These are phyloP conservation scores for Hydrangea macrophylla DNA, from an alignment of 148 eudicot genomes.

Conservation along the genomic window DNA sequence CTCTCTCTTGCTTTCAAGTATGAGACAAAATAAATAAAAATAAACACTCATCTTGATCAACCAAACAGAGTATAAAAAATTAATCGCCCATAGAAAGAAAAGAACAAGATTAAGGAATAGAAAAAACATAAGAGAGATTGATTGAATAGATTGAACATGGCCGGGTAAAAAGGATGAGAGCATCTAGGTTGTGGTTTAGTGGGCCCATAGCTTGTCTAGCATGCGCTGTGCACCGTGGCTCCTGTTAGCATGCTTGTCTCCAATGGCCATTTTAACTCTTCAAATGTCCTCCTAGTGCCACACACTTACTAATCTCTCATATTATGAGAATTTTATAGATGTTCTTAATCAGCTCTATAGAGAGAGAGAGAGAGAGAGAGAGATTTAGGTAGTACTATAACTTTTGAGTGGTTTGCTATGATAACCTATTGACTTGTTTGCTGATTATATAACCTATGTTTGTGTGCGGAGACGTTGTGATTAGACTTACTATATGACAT, in stretches of 20 bases:
- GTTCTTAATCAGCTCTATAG: not conserved
- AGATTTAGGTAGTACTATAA: too few relatives aligned
- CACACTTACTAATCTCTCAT: not conserved
- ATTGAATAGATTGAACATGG: not conserved
- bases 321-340: not conserved
- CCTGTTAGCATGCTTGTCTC: slow-evolving; percentile 60
- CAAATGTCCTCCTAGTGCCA: not conserved
- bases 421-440: too few relatives aligned
- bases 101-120: not conserved
- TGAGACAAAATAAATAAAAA: not conserved
- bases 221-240: slow-evolving; percentile 49
- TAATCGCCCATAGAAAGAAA: not conserved
- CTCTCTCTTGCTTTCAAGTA: not conserved
- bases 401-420: too few relatives aligned
- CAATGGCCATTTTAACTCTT: slow-evolving; percentile 9
- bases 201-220: slow-evolving; percentile 56
- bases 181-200: slow-evolving; percentile 9
- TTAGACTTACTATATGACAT: too few relatives aligned
- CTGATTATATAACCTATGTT: too few relatives aligned
- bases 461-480: too few relatives aligned
- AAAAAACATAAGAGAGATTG: not conserved
- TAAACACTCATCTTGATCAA: not conserved
- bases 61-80: not conserved
- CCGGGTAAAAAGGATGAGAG: not conserved
- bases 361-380: too few relatives aligned